These are phyloP conservation scores for Guillardia theta DNA, from an alignment of 78 protist genomes.

Conservation along the genomic window DNA sequence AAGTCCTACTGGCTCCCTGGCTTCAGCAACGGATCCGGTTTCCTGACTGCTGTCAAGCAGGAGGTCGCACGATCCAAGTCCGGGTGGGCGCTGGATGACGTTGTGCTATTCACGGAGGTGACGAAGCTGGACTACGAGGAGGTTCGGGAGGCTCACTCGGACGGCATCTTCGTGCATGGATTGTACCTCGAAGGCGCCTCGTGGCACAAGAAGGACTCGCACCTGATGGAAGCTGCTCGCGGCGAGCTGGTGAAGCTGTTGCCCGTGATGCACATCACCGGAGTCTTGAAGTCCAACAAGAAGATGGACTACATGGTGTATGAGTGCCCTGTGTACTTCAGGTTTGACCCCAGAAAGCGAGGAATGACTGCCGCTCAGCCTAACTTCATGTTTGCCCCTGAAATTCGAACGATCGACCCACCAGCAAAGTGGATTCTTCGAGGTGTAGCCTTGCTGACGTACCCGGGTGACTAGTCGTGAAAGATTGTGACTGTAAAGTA, in stretches of 20 bases:
- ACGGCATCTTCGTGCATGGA: conserved; percentile 87
- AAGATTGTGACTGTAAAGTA: too few relatives aligned
- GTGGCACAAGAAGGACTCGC: conserved; percentile 71
- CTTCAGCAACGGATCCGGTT: conserved; percentile 84
- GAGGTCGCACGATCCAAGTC: conserved; percentile 83
- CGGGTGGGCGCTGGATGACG: conserved; percentile 85
- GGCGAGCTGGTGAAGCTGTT: background rate
- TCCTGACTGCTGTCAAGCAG: conserved; percentile 81
- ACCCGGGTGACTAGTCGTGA: background rate
- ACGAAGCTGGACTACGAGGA: conserved; percentile 47
- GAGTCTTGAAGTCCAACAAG: background rate
- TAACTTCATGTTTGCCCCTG: conserved; percentile 67
- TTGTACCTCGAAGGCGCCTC: conserved; percentile 83
- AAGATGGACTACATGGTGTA: conserved; percentile 34
- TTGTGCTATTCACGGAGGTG: conserved; percentile 61
- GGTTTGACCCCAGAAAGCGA: background rate
- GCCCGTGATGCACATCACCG: background rate
- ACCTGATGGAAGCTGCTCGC: background rate
- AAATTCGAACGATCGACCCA: conserved; percentile 53
- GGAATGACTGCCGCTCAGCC: conserved; percentile 34
- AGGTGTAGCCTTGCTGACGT: conserved; percentile 53
- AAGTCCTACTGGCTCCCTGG: conserved; percentile 71
- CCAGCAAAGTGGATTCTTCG: conserved; percentile 75
- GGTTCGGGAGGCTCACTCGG: conserved; percentile 50
- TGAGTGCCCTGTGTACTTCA: conserved; percentile 82